Evolutionary conservation across 345 rosid species (phyloP).

Genomic region (Litchi chinensis): DNA sequence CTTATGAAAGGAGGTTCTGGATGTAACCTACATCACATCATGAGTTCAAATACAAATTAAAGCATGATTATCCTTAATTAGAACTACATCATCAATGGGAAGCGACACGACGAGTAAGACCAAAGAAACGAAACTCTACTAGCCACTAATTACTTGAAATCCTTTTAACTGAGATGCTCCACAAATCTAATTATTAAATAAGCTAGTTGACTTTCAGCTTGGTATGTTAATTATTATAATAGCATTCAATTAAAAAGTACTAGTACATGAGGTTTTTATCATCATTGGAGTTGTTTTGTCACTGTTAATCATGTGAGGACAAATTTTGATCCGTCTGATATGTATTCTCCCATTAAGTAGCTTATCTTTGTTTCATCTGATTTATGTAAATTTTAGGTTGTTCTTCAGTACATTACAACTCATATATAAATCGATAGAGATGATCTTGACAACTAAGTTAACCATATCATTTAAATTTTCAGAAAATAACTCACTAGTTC

Average conservation of each 20-base stretch:
- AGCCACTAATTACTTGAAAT: conserved; percentile 6
- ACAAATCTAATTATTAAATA: background rate
- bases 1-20: background rate
- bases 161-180: background rate
- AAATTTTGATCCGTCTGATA: background rate
- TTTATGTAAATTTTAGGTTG: too few species aligned
- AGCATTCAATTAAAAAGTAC: too few species aligned
- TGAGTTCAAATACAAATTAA: background rate
- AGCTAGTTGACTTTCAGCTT: background rate
- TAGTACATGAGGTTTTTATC: too few species aligned
- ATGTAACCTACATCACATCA: conserved; percentile 5
- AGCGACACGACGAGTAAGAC: conserved; percentile 21
- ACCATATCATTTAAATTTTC: too few species aligned
- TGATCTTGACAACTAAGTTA: too few species aligned
- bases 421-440: too few species aligned
- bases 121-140: conserved; percentile 1
- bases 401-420: too few species aligned
- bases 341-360: too few species aligned
- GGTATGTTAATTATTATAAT: too few species aligned
- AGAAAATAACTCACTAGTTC: too few species aligned
- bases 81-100: conserved; percentile 13
- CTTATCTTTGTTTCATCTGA: too few species aligned
- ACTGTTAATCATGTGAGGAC: background rate
- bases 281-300: background rate
- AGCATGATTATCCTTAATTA: conserved; percentile 15